Conservation (phyloP, 306 rosid genomes). For the Lablab purpureus region DNA sequence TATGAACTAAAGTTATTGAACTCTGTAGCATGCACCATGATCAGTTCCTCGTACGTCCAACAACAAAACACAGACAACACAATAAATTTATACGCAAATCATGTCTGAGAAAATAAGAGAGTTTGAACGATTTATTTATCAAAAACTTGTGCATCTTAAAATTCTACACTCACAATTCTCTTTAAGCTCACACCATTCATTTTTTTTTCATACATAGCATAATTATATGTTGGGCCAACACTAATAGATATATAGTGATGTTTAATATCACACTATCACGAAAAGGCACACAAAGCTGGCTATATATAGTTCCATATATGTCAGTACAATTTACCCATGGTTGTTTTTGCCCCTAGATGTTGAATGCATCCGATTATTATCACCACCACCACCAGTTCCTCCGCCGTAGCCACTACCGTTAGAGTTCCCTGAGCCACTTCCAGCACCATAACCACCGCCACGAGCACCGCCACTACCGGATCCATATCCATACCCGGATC, state of each 20-base stretch:
- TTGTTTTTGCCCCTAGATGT: conserved; percentile 41
- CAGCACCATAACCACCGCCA: conserved; percentile 68
- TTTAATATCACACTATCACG: neutral
- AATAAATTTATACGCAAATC: no score
- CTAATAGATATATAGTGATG: neutral
- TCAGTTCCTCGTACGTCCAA: no score
- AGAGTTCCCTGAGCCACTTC: conserved; percentile 58
- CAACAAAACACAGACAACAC: no score
- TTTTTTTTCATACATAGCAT: neutral
- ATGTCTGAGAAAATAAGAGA: neutral
- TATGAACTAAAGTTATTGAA: neutral
- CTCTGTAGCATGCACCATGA: neutral
- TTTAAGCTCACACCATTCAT: conserved; percentile 14
- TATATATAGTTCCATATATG: neutral
- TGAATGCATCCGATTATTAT: conserved; percentile 34
- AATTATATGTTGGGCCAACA: no score
- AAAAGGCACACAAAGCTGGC: conserved; percentile 12
- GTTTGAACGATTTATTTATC: neutral
- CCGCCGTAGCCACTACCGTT: conserved; percentile 45
- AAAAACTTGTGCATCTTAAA: neutral
- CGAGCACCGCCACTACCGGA: conserved; percentile 61
- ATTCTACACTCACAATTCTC: neutral
- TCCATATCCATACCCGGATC: conserved; percentile 71
- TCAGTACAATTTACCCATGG: conserved; percentile 46
- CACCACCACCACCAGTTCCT: conserved; percentile 35